Percentiles rank a stretch among this genome's conserved stretches.
These are phyloP conservation scores for Mallotus repandus DNA, from an alignment of 441 rosid genomes.

Conservation along the genomic window DNA sequence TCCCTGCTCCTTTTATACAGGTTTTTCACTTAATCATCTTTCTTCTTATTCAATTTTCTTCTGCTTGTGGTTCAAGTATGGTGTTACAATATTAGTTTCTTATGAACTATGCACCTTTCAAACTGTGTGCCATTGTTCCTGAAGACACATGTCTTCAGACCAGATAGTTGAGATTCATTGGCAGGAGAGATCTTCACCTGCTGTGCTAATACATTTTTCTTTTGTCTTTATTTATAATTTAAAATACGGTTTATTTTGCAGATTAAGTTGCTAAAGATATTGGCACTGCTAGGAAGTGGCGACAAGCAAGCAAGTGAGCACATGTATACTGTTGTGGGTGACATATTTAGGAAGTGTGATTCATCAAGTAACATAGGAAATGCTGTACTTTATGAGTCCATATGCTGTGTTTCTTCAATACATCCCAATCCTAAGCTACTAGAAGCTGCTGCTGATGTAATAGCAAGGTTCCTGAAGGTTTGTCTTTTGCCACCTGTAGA, in stretches of 20 bases:
- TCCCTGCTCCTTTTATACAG: slow-evolving; percentile 99
- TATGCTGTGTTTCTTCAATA: slow-evolving; percentile 87
- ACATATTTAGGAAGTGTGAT: slow-evolving; percentile 86
- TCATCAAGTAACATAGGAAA: slow-evolving; percentile 87
- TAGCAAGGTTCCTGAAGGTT: slow-evolving; percentile 93
- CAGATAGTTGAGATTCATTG: background rate
- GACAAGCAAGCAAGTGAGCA: slow-evolving; percentile 92
- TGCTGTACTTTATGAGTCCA: slow-evolving; percentile 83
- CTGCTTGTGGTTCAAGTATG: too few relatives aligned
- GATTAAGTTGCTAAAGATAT: slow-evolving; percentile 90
- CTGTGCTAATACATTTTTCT: background rate
- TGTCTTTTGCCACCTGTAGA: slow-evolving; percentile 17
- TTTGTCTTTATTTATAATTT: background rate
- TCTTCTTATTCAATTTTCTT: background rate
- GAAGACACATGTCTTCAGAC: background rate
- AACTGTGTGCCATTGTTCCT: background rate
- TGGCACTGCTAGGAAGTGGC: slow-evolving; percentile 90
- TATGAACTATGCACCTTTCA: too few relatives aligned
- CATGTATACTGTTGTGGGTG: slow-evolving; percentile 91
- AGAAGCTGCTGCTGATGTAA: slow-evolving; percentile 85
- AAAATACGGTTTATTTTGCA: slow-evolving; percentile 31
- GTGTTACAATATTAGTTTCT: too few relatives aligned
- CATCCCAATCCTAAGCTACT: slow-evolving; percentile 78
- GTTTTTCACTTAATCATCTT: slow-evolving; percentile 28
- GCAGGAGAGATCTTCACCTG: background rate